These are phyloP conservation scores for Ceratocystis papillata DNA, from an alignment of 2,329 filamentous ascomycete genomes.

Conservation along the genomic window DNA sequence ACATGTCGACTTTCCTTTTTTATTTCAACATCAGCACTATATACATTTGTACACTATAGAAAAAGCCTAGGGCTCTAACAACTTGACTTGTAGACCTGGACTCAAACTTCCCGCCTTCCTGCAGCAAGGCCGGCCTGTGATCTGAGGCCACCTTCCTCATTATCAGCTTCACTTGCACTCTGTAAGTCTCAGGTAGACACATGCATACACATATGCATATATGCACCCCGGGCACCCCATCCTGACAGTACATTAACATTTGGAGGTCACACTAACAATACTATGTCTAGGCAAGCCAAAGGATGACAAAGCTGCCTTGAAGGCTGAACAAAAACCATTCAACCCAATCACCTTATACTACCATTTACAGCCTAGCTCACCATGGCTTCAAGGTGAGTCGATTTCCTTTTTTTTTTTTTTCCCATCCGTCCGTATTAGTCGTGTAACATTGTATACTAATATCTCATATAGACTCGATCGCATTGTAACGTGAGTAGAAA, in stretches of 20 bases:
- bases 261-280: background rate
- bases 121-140: background rate
- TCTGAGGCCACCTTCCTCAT: background rate
- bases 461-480: slow-evolving; percentile 57
- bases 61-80: background rate
- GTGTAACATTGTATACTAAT: slow-evolving; percentile 15
- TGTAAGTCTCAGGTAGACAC: background rate
- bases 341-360: slow-evolving; percentile 17
- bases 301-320: slow-evolving; percentile 25
- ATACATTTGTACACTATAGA: no score
- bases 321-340: slow-evolving; percentile 24
- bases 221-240: background rate
- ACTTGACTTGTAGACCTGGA: background rate
- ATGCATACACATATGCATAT: background rate
- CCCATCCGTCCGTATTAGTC: background rate
- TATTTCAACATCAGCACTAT: background rate
- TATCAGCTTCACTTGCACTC: background rate
- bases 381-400: slow-evolving; percentile 46
- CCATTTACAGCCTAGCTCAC: slow-evolving; percentile 31
- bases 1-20: background rate
- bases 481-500: slow-evolving; percentile 65
- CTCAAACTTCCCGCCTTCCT: background rate
- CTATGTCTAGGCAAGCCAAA: slow-evolving; percentile 8
- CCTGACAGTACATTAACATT: background rate
- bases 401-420: slow-evolving; percentile 23